Base-by-base conservation (phyloP, 179 eudicot species). In the Amaranthus tricolor region DNA sequence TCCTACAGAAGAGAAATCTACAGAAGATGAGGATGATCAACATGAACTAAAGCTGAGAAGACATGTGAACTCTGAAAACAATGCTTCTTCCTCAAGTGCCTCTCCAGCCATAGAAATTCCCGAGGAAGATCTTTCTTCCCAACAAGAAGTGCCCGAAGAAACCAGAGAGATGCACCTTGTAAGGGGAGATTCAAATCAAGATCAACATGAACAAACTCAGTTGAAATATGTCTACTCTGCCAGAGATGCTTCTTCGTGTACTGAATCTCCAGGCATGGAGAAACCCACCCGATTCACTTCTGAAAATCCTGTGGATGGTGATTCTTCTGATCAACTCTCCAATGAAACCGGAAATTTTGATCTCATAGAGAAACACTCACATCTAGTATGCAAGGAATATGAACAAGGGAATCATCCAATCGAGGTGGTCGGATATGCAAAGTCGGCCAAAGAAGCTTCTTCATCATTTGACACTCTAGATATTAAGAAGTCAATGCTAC, bases 21-120 rank as follows among this genome's bases (percentile, higher is more conserved):
- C 14, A 45, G 64, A 66, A 61, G 72, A 21, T 12, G 72, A 48
- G 58, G 43, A 48, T 56, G 73, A 73, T 67, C 51, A 63, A n/a
- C 52, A 11, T 20, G 75, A 74, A 50, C 66, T 62, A 49, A 59
- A 68, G 17, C 58, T 71, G 57, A 31, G 66, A 10, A 64, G 45
- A 47, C 21, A 66, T 58, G 70, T 15, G 48, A 58, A 17, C n/a
- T 49, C 63, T 65, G 24, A 7, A 9, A 61, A 65, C 6, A 58
- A 66, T 55, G 59, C 69, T 64, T 76, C 74, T 51, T 12, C n/a
- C 50, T 24, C 20, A n/a, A 68, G 20, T 63, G 69, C 20, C 43
- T 62, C 66, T 75, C 61, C 66, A 70, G 47, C 61, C 60, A 57
- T 71, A 54, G 79, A 45, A 73, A 62, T 51, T 66, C 78, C 55